A percentile compares a stretch with the other conserved stretches of the same genome.
phyloP scores from a whole-genome alignment of 2,329 filamentous ascomycete species.

The Thermochaetoides dissita region DNA sequence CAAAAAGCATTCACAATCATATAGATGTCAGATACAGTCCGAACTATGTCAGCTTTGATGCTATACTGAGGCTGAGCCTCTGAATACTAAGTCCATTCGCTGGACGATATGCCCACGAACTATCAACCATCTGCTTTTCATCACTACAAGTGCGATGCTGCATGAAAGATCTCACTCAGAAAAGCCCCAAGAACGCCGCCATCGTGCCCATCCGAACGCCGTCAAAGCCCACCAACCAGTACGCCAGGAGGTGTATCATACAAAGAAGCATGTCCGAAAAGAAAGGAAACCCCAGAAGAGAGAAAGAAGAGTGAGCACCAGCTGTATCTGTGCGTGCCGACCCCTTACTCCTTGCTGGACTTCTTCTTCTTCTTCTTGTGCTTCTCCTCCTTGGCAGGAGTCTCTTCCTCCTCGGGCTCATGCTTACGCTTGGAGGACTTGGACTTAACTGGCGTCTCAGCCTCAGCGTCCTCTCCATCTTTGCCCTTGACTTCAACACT shows the following conservation, averaged over 20 bases:
- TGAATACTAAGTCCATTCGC: too few species aligned
- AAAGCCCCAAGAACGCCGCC: slow-evolving; percentile 13
- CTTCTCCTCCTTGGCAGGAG: slow-evolving; percentile 46
- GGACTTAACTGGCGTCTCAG: slow-evolving; percentile 30
- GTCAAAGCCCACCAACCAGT: slow-evolving; percentile 11
- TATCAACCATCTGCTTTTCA: slow-evolving; percentile 7
- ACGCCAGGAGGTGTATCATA: slow-evolving; percentile 18
- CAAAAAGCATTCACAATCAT: too few species aligned
- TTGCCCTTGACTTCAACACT: slow-evolving; percentile 56
- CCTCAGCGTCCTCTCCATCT: slow-evolving; percentile 41
- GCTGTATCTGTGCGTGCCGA: too few species aligned
- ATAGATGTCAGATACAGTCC: too few species aligned
- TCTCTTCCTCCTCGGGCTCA: slow-evolving; percentile 55
- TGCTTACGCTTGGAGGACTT: slow-evolving; percentile 52
- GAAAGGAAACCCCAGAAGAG: slow-evolving; percentile 5
- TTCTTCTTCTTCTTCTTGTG: slow-evolving; percentile 38
- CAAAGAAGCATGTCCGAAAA: slow-evolving; percentile 12
- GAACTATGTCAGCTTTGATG: too few species aligned
- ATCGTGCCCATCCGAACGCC: slow-evolving; percentile 16
- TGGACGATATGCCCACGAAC: not conserved
- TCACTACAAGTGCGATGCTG: slow-evolving; percentile 10
- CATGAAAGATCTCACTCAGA: slow-evolving; percentile 10
- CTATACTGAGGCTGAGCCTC: too few species aligned
- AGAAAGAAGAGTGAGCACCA: too few species aligned
- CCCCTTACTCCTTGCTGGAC: slow-evolving; percentile 14